Conservation (phyloP, 2,329 filamentous ascomycete species). For the Leptographium wingfieldii region DNA sequence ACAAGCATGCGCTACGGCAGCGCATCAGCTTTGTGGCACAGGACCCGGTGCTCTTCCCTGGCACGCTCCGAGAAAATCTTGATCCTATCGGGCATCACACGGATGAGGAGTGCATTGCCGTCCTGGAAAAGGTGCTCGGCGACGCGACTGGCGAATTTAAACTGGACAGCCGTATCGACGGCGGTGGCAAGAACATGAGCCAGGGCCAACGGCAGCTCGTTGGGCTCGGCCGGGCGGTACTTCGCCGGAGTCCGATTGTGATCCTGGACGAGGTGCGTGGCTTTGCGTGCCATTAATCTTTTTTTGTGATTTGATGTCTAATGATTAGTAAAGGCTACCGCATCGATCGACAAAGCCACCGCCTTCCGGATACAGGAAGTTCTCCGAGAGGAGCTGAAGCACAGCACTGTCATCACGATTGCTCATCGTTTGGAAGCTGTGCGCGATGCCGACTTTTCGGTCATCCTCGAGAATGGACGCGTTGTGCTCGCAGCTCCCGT, state of each 20-base stretch:
- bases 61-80: constrained; percentile 49
- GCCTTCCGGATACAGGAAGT: constrained; percentile 45
- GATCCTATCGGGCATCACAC: constrained; percentile 52
- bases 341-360: constrained; percentile 47
- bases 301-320: background rate
- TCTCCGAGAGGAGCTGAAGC: constrained; percentile 37
- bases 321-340: constrained; percentile 31
- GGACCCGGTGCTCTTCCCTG: constrained; percentile 49
- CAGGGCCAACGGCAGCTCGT: constrained; percentile 52
- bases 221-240: constrained; percentile 45
- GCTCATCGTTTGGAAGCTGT: constrained; percentile 54
- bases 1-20: constrained; percentile 42
- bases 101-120: constrained; percentile 34
- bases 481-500: constrained; percentile 23
- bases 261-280: constrained; percentile 40
- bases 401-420: constrained; percentile 52
- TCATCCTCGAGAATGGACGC: constrained; percentile 38
- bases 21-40: constrained; percentile 52
- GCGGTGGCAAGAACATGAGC: constrained; percentile 48
- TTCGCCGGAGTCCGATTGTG: constrained; percentile 47
- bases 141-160: constrained; percentile 18
- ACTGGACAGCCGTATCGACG: constrained; percentile 39
- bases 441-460: constrained; percentile 40
- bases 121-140: constrained; percentile 48
- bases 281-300: background rate